Evolutionary conservation across 106 monocot genomes (phyloP), one percentile per base, ranked within the genome.

Genomic region (Apostasia ramifera): DNA sequence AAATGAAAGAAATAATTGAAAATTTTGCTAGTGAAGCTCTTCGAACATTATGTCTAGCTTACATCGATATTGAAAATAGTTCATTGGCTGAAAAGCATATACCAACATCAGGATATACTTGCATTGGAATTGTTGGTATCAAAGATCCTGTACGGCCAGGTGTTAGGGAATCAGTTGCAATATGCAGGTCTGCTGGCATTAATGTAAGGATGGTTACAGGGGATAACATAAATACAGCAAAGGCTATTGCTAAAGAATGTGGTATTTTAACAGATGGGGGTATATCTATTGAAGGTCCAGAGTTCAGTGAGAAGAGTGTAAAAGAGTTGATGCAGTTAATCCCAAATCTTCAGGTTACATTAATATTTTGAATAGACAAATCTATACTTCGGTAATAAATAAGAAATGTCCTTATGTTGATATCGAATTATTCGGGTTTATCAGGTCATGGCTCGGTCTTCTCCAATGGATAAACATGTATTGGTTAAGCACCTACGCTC

Each of bases 121-220:
- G 66, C n/a, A 67, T 74, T 49, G 74, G 58, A 67, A 59, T 74
- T 59, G 37, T 74, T 43, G 74, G 74, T 9, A 74, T 74, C 50
- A 74, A 74, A 54, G 74, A 74, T 74, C 74, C 74, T 49, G 74
- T 74, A 10, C 66, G 74, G 6, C 74, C 67, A 7, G 74, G 74
- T 51, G 74, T 74, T 49, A 74, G 58, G 42, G 74, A 74, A 57
- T 66, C 74, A 44, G 74, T 74, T 59, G 67, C 57, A 6, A 59
- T 49, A 47, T 74, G 74, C 46, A 74, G 15, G 59, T 57, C 74
- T 39, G 74, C 74, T 42, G 74, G 74, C 5, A 74, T 74, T 58
- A 37, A 14, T 8, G 74, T 74, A 44, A 66, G 74, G 67, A 67
- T 74, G 74, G 67, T 74, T 4, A 74, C 74, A 59, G 74, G 74